Base-by-base conservation (phyloP, 495 filamentous ascomycete species). In the Penicillium ochrochloron region DNA sequence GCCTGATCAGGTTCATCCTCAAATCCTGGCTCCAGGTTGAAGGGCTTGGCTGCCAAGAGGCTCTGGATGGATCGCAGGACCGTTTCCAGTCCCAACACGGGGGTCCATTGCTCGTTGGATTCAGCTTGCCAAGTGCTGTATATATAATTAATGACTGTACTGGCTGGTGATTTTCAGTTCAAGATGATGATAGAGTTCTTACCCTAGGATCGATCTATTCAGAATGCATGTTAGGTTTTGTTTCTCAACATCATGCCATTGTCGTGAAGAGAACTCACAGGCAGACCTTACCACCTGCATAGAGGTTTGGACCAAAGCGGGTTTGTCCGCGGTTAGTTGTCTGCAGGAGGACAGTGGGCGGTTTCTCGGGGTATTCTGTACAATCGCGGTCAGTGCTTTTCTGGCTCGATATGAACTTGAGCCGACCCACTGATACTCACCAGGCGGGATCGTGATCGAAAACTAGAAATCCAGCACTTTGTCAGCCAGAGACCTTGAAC, bases 261-360 rank as follows among this genome's bases (percentile, higher is more conserved):
- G 35, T 15, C 10, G 27, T 37, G 27, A 23, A 4, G 39, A n/a
- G 14, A 14, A 74, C 77, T 74, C 77, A 97, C 91, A 99, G 78
- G 80, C 95, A 99, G 46, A 99, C 93, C 78, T 92, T 94, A 10
- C 95, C 95, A 35, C 76, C 84, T 5, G 92, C 86, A 73, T 99
- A 99, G 65, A 99, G 97, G 73, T 99, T 99, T 11, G 95, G 95
- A 69, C 97, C 97, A 82, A 97, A 99, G 5, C 95, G 88, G 69
- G 89, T 92, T 57, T 88, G 80, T 29, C 95, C 96, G 19, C 83
- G 82, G 73, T 98, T 97, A 4, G 95, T 99, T 2, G 96, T 97
- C 41, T 87, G 82, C 7, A 90, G 87, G 9, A 75, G 87, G 14
- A 98, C 93, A 4, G 66, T 69, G 2, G 95, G 95, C 4, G 94